Evolutionary conservation across 306 rosid species (phyloP).

Genomic region (Fagus sylvatica): DNA sequence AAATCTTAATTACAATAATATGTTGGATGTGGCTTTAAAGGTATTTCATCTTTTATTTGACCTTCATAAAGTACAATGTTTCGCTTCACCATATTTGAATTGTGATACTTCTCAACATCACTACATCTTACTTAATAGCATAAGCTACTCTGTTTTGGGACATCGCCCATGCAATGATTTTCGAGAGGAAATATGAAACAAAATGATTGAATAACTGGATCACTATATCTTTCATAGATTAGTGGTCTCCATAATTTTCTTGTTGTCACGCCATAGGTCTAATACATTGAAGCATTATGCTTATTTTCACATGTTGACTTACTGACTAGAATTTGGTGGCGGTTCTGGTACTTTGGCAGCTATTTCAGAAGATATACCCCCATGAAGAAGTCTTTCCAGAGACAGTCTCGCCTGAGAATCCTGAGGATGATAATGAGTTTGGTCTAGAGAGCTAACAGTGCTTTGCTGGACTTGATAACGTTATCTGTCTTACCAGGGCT

Average conservation of each 20-base stretch:
- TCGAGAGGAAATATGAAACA: too few relatives aligned
- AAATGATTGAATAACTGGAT: neutral
- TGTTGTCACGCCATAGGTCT: neutral
- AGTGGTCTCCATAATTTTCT: neutral
- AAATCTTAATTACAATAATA: slow-evolving; percentile 56
- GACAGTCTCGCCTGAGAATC: slow-evolving; percentile 37
- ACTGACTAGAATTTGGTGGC: slow-evolving; percentile 25
- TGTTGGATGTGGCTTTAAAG: slow-evolving; percentile 55
- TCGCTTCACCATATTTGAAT: neutral
- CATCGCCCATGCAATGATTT: too few relatives aligned
- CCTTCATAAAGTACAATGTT: neutral
- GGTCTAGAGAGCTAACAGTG: slow-evolving; percentile 31
- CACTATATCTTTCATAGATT: neutral
- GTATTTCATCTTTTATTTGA: slow-evolving; percentile 31
- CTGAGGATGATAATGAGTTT: slow-evolving; percentile 34
- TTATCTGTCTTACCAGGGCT: neutral
- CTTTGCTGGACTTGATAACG: neutral
- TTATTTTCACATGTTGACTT: neutral
- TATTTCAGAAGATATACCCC: slow-evolving; percentile 50
- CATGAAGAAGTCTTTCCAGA: slow-evolving; percentile 48
- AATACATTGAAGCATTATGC: neutral
- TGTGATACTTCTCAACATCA: neutral
- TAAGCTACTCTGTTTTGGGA: too few relatives aligned
- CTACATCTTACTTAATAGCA: too few relatives aligned
- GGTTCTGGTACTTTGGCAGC: slow-evolving; percentile 33